Evolutionary conservation across 192 early-diverging fungal genomes (phyloP).

Genomic region (Rhizophagus prolifer): DNA sequence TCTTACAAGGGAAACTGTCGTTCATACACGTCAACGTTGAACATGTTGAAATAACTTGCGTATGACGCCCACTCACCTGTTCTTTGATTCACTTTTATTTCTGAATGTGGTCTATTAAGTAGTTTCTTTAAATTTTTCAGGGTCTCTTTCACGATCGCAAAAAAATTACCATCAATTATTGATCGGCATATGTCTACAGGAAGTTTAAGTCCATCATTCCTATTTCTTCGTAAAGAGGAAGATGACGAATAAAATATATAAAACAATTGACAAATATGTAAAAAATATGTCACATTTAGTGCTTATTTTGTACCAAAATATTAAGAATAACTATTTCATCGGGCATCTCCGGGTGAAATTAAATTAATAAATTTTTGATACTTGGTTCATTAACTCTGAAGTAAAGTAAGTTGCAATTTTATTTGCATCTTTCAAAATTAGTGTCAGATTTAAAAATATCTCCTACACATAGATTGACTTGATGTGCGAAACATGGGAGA

Average conservation of each 20-base stretch:
- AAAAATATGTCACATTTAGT: neutral
- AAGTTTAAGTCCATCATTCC: neutral
- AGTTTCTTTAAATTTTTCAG: no score
- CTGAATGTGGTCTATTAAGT: no score
- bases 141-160: no score
- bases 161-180: constrained; percentile 8
- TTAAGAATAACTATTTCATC: neutral
- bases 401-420: constrained; percentile 11
- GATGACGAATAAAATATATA: no score
- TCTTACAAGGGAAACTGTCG: constrained; percentile 23
- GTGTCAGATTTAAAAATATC: constrained; percentile 5
- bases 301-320: neutral
- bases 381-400: neutral
- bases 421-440: constrained; percentile 5
- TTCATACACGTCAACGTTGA: no score
- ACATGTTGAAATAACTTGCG: no score
- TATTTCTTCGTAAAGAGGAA: neutral
- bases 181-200: neutral
- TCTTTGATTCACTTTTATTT: no score
- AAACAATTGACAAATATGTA: no score
- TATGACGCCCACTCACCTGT: no score
- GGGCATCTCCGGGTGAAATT: neutral
- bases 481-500: neutral
- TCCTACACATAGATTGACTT: constrained; percentile 3
- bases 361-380: constrained; percentile 3